Conservation (phyloP, 495 filamentous ascomycete species). For the Cercophora newfieldiana region DNA sequence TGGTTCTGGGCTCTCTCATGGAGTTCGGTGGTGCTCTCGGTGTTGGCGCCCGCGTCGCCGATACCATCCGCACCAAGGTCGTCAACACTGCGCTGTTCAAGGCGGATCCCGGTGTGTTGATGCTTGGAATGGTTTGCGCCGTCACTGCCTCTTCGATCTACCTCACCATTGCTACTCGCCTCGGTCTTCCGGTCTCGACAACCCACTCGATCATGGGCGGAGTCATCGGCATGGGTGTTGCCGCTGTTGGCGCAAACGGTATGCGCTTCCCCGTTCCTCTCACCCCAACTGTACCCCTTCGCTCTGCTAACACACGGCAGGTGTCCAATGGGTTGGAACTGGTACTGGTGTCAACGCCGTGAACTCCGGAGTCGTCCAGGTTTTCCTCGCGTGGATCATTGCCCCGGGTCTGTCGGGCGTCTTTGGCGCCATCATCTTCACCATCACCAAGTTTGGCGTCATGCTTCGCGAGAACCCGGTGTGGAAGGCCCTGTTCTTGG, state of each 20-base stretch:
- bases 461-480: constrained; percentile 56
- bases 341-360: constrained; percentile 45
- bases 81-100: constrained; percentile 55
- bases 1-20: constrained; percentile 65
- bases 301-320: constrained; percentile 49
- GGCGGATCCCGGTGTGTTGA: constrained; percentile 53
- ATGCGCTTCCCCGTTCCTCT: not conserved
- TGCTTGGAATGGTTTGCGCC: constrained; percentile 65
- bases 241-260: constrained; percentile 36
- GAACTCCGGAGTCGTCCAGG: constrained; percentile 54
- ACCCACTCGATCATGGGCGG: constrained; percentile 66
- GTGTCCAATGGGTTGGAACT: constrained; percentile 52
- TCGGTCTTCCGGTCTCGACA: constrained; percentile 62
- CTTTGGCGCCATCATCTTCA: constrained; percentile 61
- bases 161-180: constrained; percentile 57
- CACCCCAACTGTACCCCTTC: constrained; percentile 29
- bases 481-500: constrained; percentile 52
- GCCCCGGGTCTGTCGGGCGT: constrained; percentile 55
- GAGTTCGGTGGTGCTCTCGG: constrained; percentile 66
- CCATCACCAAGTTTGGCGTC: constrained; percentile 59
- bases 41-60: constrained; percentile 63
- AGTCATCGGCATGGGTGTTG: constrained; percentile 64
- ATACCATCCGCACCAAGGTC: constrained; percentile 68
- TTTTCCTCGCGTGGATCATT: constrained; percentile 62
- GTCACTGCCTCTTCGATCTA: constrained; percentile 59